Base-by-base conservation (phyloP, 2,329 filamentous ascomycete genomes). In the Cytospora piceicola region DNA sequence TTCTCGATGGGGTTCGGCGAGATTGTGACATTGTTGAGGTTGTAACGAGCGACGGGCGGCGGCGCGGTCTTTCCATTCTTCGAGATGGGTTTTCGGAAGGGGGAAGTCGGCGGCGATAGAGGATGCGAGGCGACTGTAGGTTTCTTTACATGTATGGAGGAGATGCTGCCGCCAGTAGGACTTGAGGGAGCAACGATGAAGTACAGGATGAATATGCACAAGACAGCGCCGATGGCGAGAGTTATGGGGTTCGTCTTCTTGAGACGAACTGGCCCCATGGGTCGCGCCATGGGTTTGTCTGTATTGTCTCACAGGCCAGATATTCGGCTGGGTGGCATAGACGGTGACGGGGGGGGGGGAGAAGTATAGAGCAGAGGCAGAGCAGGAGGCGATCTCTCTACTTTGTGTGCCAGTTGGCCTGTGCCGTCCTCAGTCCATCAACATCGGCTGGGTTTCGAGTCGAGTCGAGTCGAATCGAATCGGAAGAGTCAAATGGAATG, bases 21-120 rank as follows among this genome's bases (percentile, higher is more conserved):
- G 65, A 92, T 92, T 53, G 94, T 97, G 71, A 98, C 87, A 79
- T 94, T 94, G 83, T 98, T 98, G 79, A 99, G 90, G 77, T 96
- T 88, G 82, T 97, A 98, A 77, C 92, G 93, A 46, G 92, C 87
- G 56, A 99, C 94, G 11, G 94, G 94, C 62, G 94, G 93, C 58
- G 93, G 90, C 53, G 83, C 81, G 63, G 78, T 75, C 70, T 79
- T 83, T 58, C 86, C 83, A 75, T 82, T 85, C 65, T 78, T 79
- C 29, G 85, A 80, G 75, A 73, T 70, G 8, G 77, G 74, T 71
- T 93, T 94, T 73, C 86, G 83, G 78, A 92, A 92, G 39, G 90
- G 88, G 65, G 90, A 87, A 27, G 90, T 91, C 12, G 90, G 90
- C 66, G 90, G 90, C 14, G 89, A 93, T 66, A 93, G 85, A 65